These are phyloP conservation scores for Nyctanthes arbortristis DNA, from an alignment of 257 asterid genomes.

Conservation along the genomic window DNA sequence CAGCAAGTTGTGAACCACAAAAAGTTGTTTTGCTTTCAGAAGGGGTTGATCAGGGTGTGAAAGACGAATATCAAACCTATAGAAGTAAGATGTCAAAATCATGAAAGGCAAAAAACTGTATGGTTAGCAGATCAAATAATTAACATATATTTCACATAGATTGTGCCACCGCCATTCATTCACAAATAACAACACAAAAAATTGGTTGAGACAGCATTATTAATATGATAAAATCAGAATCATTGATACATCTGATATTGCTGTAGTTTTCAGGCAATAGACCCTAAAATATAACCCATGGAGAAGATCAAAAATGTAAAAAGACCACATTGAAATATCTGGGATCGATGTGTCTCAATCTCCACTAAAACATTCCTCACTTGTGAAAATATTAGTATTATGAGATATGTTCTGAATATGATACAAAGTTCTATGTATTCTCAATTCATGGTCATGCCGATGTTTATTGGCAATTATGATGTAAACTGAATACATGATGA, in stretches of 20 bases:
- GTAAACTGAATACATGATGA: neutral
- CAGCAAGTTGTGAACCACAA: constrained; percentile 78
- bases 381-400: neutral
- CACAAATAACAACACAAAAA: constrained; percentile 18
- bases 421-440: neutral
- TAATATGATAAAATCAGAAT: constrained; percentile 12
- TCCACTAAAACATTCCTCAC: neutral
- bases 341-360: neutral
- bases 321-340: neutral
- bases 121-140: constrained; percentile 13
- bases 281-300: neutral
- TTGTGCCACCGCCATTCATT: neutral
- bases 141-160: constrained; percentile 16
- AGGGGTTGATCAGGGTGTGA: constrained; percentile 84
- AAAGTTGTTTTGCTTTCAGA: constrained; percentile 84
- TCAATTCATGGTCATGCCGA: neutral
- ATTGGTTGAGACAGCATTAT: constrained; percentile 15
- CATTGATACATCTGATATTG: constrained; percentile 11
- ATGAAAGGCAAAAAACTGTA: constrained; percentile 23
- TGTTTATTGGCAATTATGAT: neutral
- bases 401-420: neutral
- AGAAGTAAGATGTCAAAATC: constrained; percentile 32
- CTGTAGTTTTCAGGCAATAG: neutral
- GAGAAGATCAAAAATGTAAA: neutral
- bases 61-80: constrained; percentile 62